Conservation (phyloP, 1,284 basidiomycete species). For the Sporisorium sorghi region DNA sequence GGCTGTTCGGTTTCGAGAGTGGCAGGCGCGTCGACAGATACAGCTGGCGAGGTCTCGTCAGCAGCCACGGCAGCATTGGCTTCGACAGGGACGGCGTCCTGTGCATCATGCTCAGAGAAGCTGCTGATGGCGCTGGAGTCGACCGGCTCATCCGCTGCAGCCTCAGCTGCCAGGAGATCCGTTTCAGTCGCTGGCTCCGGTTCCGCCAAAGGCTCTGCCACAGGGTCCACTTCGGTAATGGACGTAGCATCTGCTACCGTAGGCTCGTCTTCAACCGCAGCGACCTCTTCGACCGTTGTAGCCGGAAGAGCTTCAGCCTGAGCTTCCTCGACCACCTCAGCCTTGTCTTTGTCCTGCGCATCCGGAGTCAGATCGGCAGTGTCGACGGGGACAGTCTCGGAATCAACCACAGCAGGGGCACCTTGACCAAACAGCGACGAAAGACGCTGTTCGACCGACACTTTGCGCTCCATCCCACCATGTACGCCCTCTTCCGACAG, state of each 20-base stretch:
- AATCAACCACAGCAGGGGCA: neutral
- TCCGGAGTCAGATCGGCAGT: neutral
- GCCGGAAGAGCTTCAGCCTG: neutral
- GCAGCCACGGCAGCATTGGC: neutral
- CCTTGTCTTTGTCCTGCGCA: neutral
- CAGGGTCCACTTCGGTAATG: neutral
- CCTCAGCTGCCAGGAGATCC: too few relatives aligned
- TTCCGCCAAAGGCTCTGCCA: neutral
- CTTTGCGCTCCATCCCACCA: conserved; percentile 6
- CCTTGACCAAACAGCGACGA: conserved; percentile 23
- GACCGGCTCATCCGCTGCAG: neutral
- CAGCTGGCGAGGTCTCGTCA: neutral
- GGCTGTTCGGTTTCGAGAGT: neutral
- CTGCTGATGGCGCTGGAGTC: neutral
- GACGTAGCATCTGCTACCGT: neutral
- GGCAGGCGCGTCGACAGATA: neutral
- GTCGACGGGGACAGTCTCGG: neutral
- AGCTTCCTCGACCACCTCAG: too few relatives aligned
- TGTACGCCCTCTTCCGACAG: conserved; percentile 1
- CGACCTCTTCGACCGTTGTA: neutral
- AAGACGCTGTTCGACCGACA: conserved; percentile 29
- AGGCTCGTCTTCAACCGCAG: neutral
- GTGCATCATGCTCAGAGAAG: neutral
- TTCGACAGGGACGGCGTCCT: neutral
- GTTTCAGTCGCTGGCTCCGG: neutral